Percentiles rank a stretch among this genome's conserved stretches.
These are phyloP conservation scores for Beauveria medogensis DNA, from an alignment of 2,329 filamentous ascomycete genomes.

Conservation along the genomic window DNA sequence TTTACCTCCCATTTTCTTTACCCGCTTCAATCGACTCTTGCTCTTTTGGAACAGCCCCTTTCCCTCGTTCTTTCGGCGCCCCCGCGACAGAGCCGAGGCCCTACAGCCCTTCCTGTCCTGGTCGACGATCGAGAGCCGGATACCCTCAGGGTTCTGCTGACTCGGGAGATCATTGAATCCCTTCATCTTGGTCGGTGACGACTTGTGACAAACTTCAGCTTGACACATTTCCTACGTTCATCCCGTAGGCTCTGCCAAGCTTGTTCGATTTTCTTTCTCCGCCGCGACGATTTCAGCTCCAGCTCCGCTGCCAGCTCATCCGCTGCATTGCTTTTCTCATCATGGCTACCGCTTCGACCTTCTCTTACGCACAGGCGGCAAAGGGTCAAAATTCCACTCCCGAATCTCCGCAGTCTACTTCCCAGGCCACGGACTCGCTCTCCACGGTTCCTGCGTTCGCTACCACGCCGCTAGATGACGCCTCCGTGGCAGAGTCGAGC, in stretches of 20 bases:
- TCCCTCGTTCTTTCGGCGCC: not conserved
- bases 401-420: slow-evolving; percentile 31
- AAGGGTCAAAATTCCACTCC: slow-evolving; percentile 48
- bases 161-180: slow-evolving; percentile 13
- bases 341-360: slow-evolving; percentile 53
- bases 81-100: slow-evolving; percentile 3
- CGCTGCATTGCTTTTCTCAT: slow-evolving; percentile 25
- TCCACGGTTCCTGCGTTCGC: not conserved
- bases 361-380: slow-evolving; percentile 94
- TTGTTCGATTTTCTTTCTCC: slow-evolving; percentile 19
- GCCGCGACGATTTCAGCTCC: slow-evolving; percentile 10
- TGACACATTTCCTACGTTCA: slow-evolving; percentile 1
- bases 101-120: slow-evolving; percentile 2
- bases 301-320: slow-evolving; percentile 14
- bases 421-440: slow-evolving; percentile 15
- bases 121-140: slow-evolving; percentile 14
- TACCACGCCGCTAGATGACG: slow-evolving; percentile 14
- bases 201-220: slow-evolving; percentile 1
- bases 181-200: slow-evolving; percentile 4
- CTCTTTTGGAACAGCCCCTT: not conserved
- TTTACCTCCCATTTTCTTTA: not conserved
- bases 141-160: slow-evolving; percentile 8
- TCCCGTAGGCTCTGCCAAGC: not conserved
- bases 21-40: not conserved
- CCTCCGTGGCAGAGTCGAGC: slow-evolving; percentile 17